A percentile compares a stretch with the other conserved stretches of the same genome.
These are phyloP conservation scores for Irpex lacteus DNA, from an alignment of 1,284 basidiomycete species.

Conservation along the genomic window DNA sequence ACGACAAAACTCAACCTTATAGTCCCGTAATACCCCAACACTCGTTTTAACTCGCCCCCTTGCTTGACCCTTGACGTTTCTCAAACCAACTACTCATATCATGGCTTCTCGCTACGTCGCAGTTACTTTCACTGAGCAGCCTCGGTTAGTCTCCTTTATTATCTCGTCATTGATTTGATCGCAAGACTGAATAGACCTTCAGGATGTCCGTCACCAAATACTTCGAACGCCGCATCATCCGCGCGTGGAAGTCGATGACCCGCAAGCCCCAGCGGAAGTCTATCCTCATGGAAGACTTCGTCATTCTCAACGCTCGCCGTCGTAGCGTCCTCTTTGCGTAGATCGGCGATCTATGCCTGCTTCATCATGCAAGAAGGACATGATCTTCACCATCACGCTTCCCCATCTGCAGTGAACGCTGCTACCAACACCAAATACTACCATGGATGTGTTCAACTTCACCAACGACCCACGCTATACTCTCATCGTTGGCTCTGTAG, in stretches of 20 bases:
- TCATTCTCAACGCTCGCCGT: slow-evolving; percentile 54
- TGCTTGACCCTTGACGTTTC: neutral
- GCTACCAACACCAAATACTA: neutral
- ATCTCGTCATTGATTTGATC: neutral
- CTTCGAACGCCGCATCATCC: slow-evolving; percentile 54
- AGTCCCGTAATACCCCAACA: neutral
- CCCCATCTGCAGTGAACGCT: neutral
- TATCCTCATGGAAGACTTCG: slow-evolving; percentile 55
- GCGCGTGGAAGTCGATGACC: slow-evolving; percentile 56
- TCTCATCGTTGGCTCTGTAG: neutral
- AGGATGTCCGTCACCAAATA: slow-evolving; percentile 43
- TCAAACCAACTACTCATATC: neutral
- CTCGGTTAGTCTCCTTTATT: slow-evolving; percentile 20
- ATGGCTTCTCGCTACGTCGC: slow-evolving; percentile 21
- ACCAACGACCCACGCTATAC: neutral
- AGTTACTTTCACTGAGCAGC: slow-evolving; percentile 19
- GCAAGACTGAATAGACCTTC: neutral
- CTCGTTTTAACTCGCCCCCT: neutral
- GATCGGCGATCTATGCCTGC: neutral
- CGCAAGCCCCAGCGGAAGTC: slow-evolving; percentile 51
- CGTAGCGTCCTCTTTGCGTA: slow-evolving; percentile 40
- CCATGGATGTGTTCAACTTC: neutral
- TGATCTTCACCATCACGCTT: neutral
- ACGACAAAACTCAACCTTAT: neutral
- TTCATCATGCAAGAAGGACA: neutral